Percentiles rank a stretch among this genome's conserved stretches.
phyloP scores from a whole-genome alignment of 225 moss, liverwort and hornwort species.

The Pleurozium schreberi region DNA sequence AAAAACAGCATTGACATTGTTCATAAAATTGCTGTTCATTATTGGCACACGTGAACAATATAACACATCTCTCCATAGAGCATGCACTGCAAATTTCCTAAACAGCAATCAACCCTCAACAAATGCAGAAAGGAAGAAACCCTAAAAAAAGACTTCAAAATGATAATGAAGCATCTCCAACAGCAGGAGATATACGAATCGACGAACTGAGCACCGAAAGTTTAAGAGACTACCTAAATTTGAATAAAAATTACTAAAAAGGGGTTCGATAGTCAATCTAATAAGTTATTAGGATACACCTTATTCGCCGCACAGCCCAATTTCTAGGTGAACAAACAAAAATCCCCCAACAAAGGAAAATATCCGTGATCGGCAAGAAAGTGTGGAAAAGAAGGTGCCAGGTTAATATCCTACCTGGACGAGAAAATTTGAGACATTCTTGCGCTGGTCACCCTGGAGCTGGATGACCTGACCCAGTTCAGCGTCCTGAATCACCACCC shows the following conservation, averaged over 20 bases:
- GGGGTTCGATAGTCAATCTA: background rate
- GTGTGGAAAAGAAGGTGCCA: background rate
- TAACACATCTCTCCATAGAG: background rate
- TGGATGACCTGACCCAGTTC: constrained; percentile 97
- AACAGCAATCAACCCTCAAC: background rate
- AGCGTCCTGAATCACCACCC: constrained; percentile 76
- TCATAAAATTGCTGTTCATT: background rate
- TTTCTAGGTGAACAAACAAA: background rate
- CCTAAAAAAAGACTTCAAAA: no score
- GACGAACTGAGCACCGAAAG: no score
- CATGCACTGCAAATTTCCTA: no score
- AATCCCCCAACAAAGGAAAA: background rate
- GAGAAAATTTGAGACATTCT: constrained; percentile 94
- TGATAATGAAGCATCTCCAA: no score
- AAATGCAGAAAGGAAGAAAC: background rate
- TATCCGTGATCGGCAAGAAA: no score
- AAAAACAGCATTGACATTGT: no score
- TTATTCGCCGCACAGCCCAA: no score
- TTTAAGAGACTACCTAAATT: background rate
- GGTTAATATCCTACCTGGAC: constrained; percentile 20
- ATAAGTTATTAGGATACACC: background rate
- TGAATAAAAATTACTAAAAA: background rate
- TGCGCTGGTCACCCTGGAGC: constrained; percentile 47
- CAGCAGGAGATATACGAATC: no score
- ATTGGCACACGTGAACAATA: background rate